These are phyloP conservation scores for Luffa aegyptiaca DNA, from an alignment of 306 rosid species.

Conservation along the genomic window DNA sequence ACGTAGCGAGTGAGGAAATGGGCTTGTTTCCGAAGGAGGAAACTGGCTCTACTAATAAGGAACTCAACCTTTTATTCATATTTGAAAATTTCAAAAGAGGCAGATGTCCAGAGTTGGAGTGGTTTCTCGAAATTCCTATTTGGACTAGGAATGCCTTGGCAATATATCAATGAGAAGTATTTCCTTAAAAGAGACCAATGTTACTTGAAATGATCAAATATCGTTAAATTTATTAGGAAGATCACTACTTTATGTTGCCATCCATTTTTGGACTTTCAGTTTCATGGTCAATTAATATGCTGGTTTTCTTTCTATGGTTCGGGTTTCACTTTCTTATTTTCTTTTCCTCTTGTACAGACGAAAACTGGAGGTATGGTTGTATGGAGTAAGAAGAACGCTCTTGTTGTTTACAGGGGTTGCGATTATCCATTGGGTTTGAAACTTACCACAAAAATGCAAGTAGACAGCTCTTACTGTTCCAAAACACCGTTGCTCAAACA, in stretches of 20 bases:
- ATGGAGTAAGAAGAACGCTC: constrained; percentile 56
- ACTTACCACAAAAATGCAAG: constrained; percentile 16
- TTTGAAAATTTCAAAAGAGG: too few relatives aligned
- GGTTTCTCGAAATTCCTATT: not conserved
- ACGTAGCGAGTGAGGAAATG: not conserved
- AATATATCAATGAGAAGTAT: not conserved
- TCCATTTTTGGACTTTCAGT: not conserved
- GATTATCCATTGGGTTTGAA: constrained; percentile 21
- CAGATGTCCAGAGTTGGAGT: too few relatives aligned
- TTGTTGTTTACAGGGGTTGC: constrained; percentile 62
- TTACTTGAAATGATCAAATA: not conserved
- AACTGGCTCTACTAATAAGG: too few relatives aligned
- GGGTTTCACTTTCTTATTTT: constrained; percentile 6
- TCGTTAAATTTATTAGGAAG: not conserved
- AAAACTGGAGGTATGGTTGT: constrained; percentile 88
- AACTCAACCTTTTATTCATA: too few relatives aligned
- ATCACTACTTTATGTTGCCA: not conserved
- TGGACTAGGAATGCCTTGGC: not conserved
- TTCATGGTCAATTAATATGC: not conserved
- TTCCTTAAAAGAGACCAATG: not conserved
- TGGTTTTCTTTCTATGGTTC: not conserved
- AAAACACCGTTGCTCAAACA: constrained; percentile 11
- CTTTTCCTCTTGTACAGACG: constrained; percentile 31
- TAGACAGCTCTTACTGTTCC: constrained; percentile 8
- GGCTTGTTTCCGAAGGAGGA: not conserved